phyloP scores from a whole-genome alignment of 2,329 filamentous ascomycete genomes.

The Botrytis fabae region DNA sequence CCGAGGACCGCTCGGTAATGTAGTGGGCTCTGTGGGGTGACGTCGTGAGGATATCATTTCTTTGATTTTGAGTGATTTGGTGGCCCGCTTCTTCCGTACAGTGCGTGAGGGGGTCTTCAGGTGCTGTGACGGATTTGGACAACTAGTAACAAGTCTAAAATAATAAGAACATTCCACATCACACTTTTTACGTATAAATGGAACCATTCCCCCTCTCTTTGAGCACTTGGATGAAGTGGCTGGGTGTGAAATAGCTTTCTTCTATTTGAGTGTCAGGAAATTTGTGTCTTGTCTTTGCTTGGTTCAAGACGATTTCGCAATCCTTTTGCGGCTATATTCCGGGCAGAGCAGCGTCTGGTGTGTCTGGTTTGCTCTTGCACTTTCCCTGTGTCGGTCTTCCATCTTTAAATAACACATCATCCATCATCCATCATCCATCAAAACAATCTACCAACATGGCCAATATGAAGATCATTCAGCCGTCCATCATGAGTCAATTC shows the following conservation, averaged over 20 bases:
- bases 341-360: background rate
- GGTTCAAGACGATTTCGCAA: background rate
- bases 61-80: too few relatives aligned
- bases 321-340: background rate
- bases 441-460: background rate
- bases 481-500: background rate
- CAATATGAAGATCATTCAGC: background rate
- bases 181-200: too few relatives aligned
- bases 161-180: background rate
- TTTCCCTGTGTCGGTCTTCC: background rate
- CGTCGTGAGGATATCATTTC: too few relatives aligned
- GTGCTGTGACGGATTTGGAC: background rate
- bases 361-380: background rate
- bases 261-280: background rate
- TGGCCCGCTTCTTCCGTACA: too few relatives aligned
- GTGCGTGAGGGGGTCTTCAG: background rate
- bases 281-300: background rate
- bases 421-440: background rate
- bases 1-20: background rate
- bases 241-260: background rate
- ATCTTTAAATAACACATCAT: background rate
- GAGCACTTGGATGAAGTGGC: too few relatives aligned
- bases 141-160: too few relatives aligned
- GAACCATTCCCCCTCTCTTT: background rate
- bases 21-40: background rate